Percentiles rank a stretch among this genome's conserved stretches.
These are phyloP conservation scores for Coriaria nepalensis DNA, from an alignment of 306 rosid genomes.

Conservation along the genomic window DNA sequence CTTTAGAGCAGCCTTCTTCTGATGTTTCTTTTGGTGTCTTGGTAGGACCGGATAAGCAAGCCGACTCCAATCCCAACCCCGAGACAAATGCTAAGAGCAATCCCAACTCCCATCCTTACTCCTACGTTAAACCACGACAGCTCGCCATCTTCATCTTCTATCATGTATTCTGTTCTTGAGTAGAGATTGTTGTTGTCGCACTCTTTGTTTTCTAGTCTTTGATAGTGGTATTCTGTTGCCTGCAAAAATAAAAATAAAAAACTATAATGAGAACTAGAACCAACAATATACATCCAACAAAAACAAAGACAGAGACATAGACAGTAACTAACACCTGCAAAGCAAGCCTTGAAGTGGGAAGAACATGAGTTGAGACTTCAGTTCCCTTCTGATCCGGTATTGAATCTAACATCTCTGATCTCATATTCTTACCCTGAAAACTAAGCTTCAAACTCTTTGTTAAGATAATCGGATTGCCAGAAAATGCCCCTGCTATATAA, in stretches of 20 bases:
- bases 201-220: no score
- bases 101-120: no score
- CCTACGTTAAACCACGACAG: constrained; percentile 78
- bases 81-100: constrained; percentile 72
- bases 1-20: constrained; percentile 39
- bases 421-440: no score
- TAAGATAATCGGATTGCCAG: constrained; percentile 54
- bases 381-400: constrained; percentile 38
- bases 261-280: no score
- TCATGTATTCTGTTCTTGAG: constrained; percentile 19
- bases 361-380: background rate
- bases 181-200: constrained; percentile 37
- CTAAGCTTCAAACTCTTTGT: no score
- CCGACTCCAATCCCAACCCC: constrained; percentile 80
- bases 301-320: no score
- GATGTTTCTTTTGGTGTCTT: constrained; percentile 53
- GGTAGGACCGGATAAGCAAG: constrained; percentile 56
- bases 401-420: constrained; percentile 34
- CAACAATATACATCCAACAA: background rate
- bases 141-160: constrained; percentile 62
- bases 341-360: constrained; percentile 20
- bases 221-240: constrained; percentile 18
- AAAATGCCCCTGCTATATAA: constrained; percentile 64
- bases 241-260: no score
- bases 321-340: constrained; percentile 64